Base-by-base conservation (phyloP, 108 stramenopile species). In the Cyclotella baltica region DNA sequence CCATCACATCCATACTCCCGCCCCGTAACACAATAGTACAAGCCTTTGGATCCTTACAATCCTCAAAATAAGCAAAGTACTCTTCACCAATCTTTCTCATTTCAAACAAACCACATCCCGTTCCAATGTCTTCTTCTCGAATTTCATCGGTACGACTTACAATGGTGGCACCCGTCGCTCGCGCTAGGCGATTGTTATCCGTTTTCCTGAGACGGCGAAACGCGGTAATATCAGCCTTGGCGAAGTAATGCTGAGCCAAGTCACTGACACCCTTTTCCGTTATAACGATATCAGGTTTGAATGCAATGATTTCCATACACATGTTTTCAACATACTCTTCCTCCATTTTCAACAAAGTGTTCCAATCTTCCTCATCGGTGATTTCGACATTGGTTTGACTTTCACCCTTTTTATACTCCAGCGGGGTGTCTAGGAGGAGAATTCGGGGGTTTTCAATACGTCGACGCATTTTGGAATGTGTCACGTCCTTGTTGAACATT, bases 331-430 rank as follows among this genome's bases (percentile, higher is more conserved):
- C 97, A 88, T 98, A 99, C 76, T 99, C 99, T 88, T 99, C 99
- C 84, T 99, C 99, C 91, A 98, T 87, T 76, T 96, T 87, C 52
- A 99, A 92, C 78, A 99, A 85, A 25, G 93, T 88, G 83, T 98
- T 98, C 97, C 97, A 99, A 93, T 99, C 99, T 72, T 98, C 92
- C 73, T 98, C 98, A 43, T 98, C 93, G 52, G 97, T 97, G 73
- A 99, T 97, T 83, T 99, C 99, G 62, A 99, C 97, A 74, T 97
- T 98, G 25, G 99, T 97, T 78, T 98, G 97, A 9, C 91, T 90
- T 87, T 99, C 99, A 67, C 97, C 98, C 92, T 99, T 99, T 91
- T 99, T 99, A 92, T 99, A 99, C 84, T 99, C 99, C 36, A 99
- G 86, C 18, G 99, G 98, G 68, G 96, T 93, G 84, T 99, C 99